These are phyloP conservation scores for Lachnum nothofagi DNA, from an alignment of 2,329 filamentous ascomycete species.

Conservation along the genomic window DNA sequence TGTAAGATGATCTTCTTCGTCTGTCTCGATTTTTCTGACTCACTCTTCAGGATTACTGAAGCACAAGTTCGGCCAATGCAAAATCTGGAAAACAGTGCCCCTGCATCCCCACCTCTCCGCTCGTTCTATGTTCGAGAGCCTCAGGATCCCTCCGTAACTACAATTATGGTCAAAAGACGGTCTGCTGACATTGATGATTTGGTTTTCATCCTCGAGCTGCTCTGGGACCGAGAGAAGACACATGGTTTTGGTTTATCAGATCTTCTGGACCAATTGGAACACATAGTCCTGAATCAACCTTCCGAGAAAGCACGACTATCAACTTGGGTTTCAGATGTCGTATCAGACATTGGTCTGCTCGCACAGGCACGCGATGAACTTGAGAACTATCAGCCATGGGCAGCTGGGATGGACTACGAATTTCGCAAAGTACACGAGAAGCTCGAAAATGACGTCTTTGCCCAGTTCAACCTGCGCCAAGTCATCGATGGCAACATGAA, in stretches of 20 bases:
- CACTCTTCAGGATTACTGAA: too few species aligned
- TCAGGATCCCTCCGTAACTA: conserved; percentile 27
- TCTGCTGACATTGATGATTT: too few species aligned
- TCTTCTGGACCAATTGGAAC: conserved; percentile 9
- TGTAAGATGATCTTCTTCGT: background rate
- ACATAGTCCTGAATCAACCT: conserved; percentile 3
- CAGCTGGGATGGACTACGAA: conserved; percentile 6
- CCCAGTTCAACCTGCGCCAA: too few species aligned
- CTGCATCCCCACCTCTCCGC: conserved; percentile 31
- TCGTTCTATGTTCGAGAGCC: conserved; percentile 36
- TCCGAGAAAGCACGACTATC: conserved; percentile 7
- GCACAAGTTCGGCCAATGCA: conserved; percentile 34
- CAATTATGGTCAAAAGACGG: too few species aligned
- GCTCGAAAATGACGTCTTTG: background rate
- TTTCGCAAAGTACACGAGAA: background rate
- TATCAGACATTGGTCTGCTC: conserved; percentile 7
- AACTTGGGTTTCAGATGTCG: background rate
- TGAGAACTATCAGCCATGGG: conserved; percentile 15
- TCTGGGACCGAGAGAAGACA: conserved; percentile 6
- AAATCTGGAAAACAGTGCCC: conserved; percentile 24
- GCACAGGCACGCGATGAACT: conserved; percentile 2
- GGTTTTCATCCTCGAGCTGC: too few species aligned
- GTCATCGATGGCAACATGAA: too few species aligned
- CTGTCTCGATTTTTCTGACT: background rate
- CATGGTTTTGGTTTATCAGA: conserved; percentile 3